Conservation (phyloP, 495 filamentous ascomycete species). For the Lophium mytilinum region DNA sequence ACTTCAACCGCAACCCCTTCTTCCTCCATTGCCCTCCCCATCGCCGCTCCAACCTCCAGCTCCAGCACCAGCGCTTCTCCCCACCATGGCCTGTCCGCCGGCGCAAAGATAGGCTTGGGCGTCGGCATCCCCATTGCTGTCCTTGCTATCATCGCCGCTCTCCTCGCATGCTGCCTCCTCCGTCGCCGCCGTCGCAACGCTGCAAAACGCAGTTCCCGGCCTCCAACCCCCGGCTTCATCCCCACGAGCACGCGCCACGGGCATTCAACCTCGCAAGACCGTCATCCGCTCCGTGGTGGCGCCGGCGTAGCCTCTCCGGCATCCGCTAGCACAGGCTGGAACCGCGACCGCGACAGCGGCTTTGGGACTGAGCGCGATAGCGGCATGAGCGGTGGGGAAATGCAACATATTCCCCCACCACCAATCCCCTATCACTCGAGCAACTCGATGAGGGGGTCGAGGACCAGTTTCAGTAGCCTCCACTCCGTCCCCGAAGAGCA, state of each 20-base stretch:
- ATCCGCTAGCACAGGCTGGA: not conserved
- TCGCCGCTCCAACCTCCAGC: not conserved
- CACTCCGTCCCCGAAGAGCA: constrained; percentile 19
- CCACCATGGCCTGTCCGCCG: not conserved
- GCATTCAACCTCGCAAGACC: not conserved
- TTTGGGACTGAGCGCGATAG: not conserved
- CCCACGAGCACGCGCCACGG: constrained; percentile 13
- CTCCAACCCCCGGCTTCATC: constrained; percentile 21
- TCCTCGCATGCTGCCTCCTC: constrained; percentile 28
- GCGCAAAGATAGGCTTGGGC: constrained; percentile 16
- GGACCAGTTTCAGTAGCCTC: constrained; percentile 15
- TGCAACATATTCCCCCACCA: not conserved
- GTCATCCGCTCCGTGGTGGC: not conserved
- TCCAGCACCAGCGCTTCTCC: not conserved
- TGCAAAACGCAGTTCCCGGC: constrained; percentile 6
- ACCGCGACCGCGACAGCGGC: not conserved
- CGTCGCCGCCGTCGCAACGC: constrained; percentile 28
- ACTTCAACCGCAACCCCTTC: not conserved
- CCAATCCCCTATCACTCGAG: constrained; percentile 15
- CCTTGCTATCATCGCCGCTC: constrained; percentile 28
- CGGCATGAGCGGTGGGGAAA: not conserved
- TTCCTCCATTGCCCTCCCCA: not conserved
- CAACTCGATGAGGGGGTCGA: constrained; percentile 9
- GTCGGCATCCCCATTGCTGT: constrained; percentile 18
- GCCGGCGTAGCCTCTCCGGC: not conserved